Evolutionary conservation across 106 monocot species (phyloP).

Genomic region (Dendrobium officinale): DNA sequence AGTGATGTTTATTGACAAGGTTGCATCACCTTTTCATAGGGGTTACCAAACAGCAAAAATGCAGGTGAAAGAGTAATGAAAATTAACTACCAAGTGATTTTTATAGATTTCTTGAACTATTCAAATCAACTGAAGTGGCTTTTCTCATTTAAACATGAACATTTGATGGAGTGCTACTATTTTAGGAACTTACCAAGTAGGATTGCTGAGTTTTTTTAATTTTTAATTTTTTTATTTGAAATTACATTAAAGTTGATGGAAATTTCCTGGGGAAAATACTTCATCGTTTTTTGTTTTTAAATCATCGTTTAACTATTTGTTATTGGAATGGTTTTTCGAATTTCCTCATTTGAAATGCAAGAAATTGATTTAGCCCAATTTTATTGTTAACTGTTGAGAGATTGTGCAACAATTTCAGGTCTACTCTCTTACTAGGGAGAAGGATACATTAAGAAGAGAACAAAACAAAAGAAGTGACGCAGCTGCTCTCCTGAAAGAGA

Average conservation of each 20-base stretch:
- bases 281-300: background rate
- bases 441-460: slow-evolving; percentile 90
- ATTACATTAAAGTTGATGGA: background rate
- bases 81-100: no score
- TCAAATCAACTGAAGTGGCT: no score
- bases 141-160: no score
- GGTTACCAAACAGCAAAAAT: no score
- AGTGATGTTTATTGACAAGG: background rate
- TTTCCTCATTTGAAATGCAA: background rate
- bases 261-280: background rate
- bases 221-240: background rate
- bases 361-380: background rate
- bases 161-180: no score
- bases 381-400: background rate
- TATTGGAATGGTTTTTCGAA: background rate
- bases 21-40: no score
- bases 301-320: background rate
- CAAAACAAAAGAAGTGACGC: slow-evolving; percentile 93
- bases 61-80: no score
- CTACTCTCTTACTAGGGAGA: slow-evolving; percentile 93
- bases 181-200: background rate
- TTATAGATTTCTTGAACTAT: no score
- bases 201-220: background rate
- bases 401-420: slow-evolving; percentile 43
- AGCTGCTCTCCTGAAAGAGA: slow-evolving; percentile 94